phyloP scores from a whole-genome alignment of 2,329 filamentous ascomycete species.

The Colletotrichum orchidophilum region DNA sequence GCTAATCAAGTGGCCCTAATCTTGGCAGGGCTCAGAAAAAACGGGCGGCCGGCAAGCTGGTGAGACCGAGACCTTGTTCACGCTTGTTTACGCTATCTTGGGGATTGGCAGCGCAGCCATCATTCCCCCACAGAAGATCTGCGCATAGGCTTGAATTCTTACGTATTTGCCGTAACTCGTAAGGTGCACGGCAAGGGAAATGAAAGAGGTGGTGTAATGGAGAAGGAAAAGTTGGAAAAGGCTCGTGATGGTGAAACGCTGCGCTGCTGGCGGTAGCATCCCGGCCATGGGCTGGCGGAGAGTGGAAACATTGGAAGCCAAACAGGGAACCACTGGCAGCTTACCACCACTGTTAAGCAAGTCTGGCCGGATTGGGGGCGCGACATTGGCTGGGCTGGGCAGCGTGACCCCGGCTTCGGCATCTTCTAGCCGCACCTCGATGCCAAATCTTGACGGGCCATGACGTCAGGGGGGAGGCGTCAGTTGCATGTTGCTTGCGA shows the following conservation, averaged over 20 bases:
- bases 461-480: conserved; percentile 25
- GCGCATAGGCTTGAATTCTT: neutral
- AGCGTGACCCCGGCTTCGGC: conserved; percentile 21
- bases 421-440: conserved; percentile 20
- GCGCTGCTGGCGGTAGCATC: conserved; percentile 10
- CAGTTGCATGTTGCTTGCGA: conserved; percentile 25
- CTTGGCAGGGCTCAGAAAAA: conserved; percentile 8
- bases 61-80: neutral
- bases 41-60: neutral
- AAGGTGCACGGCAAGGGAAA: too few species aligned
- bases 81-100: neutral
- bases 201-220: too few species aligned
- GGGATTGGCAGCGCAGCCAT: neutral
- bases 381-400: neutral
- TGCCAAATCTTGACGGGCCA: neutral
- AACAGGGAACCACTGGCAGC: too few species aligned
- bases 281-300: neutral
- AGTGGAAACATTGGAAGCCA: too few species aligned
- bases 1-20: neutral
- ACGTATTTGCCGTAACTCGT: too few species aligned
- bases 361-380: neutral
- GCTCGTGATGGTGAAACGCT: conserved; percentile 30
- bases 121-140: neutral
- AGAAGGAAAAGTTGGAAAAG: conserved; percentile 13
- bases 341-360: too few species aligned